Evolutionary conservation across 257 asterid genomes (phyloP).

Genomic region (Solanum commersonii): DNA sequence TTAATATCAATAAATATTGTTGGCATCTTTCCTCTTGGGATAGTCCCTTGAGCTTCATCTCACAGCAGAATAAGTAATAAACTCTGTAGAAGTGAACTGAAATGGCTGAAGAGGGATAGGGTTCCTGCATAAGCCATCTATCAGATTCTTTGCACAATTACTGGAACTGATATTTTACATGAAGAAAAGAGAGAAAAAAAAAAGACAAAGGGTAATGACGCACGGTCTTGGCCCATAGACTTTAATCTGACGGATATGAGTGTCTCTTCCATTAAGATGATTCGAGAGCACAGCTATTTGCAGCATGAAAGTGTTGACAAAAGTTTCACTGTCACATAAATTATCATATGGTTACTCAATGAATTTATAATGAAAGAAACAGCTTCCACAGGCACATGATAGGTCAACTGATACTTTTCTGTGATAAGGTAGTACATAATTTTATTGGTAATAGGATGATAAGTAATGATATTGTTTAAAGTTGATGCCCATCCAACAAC

Average conservation of each 20-base stretch:
- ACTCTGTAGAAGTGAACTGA: conserved; percentile 85
- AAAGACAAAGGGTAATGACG: conserved; percentile 12
- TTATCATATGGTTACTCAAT: not conserved
- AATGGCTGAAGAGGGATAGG: conserved; percentile 85
- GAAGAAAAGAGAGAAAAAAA: not conserved
- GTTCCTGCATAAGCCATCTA: conserved; percentile 45
- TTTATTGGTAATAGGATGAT: not conserved
- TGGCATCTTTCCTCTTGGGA: not conserved
- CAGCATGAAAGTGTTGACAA: conserved; percentile 95
- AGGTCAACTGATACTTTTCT: not conserved
- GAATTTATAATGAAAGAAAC: not conserved
- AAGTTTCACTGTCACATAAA: conserved; percentile 64
- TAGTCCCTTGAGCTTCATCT: conserved; percentile 35
- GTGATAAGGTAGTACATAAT: not conserved
- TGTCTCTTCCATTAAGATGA: conserved; percentile 91
- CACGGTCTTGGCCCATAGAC: conserved; percentile 90
- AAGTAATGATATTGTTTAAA: not conserved
- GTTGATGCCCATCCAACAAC: not conserved
- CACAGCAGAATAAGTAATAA: conserved; percentile 60
- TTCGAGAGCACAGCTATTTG: conserved; percentile 75
- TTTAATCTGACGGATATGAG: conserved; percentile 94
- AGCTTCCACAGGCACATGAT: not conserved
- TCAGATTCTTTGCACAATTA: not conserved
- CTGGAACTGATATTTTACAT: not conserved
- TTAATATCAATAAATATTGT: not conserved